Conservation (phyloP, 495 filamentous ascomycete genomes). For the Rusavskia elegans region DNA sequence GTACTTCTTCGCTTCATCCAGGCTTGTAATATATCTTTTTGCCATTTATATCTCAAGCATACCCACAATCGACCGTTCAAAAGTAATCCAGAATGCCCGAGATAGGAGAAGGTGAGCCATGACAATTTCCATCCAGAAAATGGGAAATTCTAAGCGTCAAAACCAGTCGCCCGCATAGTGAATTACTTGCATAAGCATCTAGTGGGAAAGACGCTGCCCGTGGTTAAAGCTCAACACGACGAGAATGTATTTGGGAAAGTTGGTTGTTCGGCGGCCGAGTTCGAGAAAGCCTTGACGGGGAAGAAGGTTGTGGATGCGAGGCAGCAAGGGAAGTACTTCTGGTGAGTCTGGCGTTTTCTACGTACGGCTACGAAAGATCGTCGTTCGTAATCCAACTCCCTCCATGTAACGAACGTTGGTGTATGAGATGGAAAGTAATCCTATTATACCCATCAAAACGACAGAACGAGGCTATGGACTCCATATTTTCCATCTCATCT, state of each 20-base stretch:
- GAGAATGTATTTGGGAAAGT: conserved; percentile 74
- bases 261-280: conserved; percentile 55
- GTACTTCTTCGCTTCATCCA: too few relatives aligned
- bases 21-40: background rate
- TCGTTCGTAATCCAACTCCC: background rate
- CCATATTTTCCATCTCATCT: too few relatives aligned
- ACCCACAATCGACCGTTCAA: too few relatives aligned
- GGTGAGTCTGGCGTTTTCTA: conserved; percentile 25
- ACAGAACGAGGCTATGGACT: too few relatives aligned
- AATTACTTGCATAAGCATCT: conserved; percentile 67
- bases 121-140: too few relatives aligned
- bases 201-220: conserved; percentile 63
- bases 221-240: conserved; percentile 59
- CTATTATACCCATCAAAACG: too few relatives aligned
- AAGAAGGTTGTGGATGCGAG: conserved; percentile 61
- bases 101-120: conserved; percentile 48
- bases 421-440: too few relatives aligned
- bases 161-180: conserved; percentile 61
- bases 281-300: conserved; percentile 56
- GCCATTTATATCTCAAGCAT: background rate
- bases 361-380: background rate
- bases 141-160: background rate
- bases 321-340: conserved; percentile 94
- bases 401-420: too few relatives aligned
- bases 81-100: conserved; percentile 46